A percentile compares a stretch with the other conserved stretches of the same genome.
These are phyloP conservation scores for Phaeosphaeria sp. DNA, from an alignment of 2,329 filamentous ascomycete species.

Conservation along the genomic window DNA sequence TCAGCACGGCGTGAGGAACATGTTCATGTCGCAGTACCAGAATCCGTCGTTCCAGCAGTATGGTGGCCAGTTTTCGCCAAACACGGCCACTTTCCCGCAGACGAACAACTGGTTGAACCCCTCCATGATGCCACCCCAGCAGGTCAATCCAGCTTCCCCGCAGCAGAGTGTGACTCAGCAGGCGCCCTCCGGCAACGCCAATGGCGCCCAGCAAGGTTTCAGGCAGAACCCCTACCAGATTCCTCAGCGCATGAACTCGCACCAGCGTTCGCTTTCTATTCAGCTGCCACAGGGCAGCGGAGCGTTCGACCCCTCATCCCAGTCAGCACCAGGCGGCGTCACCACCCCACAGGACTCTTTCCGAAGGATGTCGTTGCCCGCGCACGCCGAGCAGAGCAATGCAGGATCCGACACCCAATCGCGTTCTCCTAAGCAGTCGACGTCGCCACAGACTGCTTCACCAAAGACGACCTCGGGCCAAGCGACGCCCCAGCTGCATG, in stretches of 20 bases:
- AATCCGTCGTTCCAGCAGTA: conserved; percentile 23
- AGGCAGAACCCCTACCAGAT: conserved; percentile 56
- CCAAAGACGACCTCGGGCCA: conserved; percentile 28
- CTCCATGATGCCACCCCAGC: conserved; percentile 44
- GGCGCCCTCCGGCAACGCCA: conserved; percentile 25
- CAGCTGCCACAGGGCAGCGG: conserved; percentile 49
- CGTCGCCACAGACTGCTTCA: conserved; percentile 33
- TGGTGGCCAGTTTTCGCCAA: conserved; percentile 27
- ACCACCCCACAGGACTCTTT: conserved; percentile 33
- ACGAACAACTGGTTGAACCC: conserved; percentile 38
- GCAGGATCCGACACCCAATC: conserved; percentile 14
- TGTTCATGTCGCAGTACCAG: conserved; percentile 41
- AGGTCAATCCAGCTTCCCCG: conserved; percentile 38
- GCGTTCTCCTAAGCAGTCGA: conserved; percentile 26
- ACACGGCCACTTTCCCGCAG: conserved; percentile 25
- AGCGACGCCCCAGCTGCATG: conserved; percentile 28
- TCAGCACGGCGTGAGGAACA: conserved; percentile 63
- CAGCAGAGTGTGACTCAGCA: conserved; percentile 24
- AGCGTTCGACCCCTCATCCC: conserved; percentile 33
- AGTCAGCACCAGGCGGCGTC: conserved; percentile 22
- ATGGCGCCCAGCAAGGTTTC: conserved; percentile 42
- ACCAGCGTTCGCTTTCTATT: conserved; percentile 55
- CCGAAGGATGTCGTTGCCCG: conserved; percentile 55
- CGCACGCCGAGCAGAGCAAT: conserved; percentile 31
- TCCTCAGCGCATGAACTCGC: conserved; percentile 47